These are phyloP conservation scores for Entonaema liquescens DNA, from an alignment of 495 filamentous ascomycete species.

Conservation along the genomic window DNA sequence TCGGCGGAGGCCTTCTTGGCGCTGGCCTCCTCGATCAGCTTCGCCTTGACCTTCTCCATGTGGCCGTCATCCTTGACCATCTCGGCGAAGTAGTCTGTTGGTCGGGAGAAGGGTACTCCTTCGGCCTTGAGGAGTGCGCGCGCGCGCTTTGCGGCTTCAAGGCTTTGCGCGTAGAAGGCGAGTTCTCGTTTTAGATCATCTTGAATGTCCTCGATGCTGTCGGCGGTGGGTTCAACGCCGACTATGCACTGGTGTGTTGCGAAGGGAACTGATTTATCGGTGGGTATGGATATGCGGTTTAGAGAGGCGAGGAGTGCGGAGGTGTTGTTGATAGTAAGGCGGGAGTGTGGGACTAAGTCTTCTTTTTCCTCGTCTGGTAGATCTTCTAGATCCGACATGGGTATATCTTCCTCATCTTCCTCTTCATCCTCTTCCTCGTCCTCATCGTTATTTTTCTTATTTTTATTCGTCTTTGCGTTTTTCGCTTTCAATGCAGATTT, in stretches of 20 bases:
- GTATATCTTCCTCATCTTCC: slow-evolving; percentile 70
- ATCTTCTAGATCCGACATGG: slow-evolving; percentile 81
- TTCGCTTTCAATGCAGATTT: slow-evolving; percentile 42
- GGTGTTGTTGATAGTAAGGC: slow-evolving; percentile 97
- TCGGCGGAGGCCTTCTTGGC: slow-evolving; percentile 91
- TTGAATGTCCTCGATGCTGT: slow-evolving; percentile 73
- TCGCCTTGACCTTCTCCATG: slow-evolving; percentile 94
- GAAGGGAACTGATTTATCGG: slow-evolving; percentile 60
- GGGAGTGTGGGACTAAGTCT: slow-evolving; percentile 86
- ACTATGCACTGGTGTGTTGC: slow-evolving; percentile 63
- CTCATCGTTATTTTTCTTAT: slow-evolving; percentile 50
- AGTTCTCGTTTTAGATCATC: slow-evolving; percentile 91
- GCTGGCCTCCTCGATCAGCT: slow-evolving; percentile 90
- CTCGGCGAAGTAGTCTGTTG: slow-evolving; percentile 96
- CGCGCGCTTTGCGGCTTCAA: slow-evolving; percentile 76
- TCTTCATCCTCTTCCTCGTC: slow-evolving; percentile 57
- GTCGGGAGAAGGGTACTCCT: slow-evolving; percentile 83
- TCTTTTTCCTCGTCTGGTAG: slow-evolving; percentile 82
- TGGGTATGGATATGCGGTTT: slow-evolving; percentile 77
- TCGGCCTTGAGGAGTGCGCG: slow-evolving; percentile 80
- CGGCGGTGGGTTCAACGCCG: slow-evolving; percentile 56
- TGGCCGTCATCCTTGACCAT: slow-evolving; percentile 99
- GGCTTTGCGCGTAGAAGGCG: slow-evolving; percentile 91
- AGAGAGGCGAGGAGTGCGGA: slow-evolving; percentile 79
- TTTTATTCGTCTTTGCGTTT: slow-evolving; percentile 55